Percentiles rank a stretch among this genome's conserved stretches.
Conservation (phyloP, 1,284 basidiomycete species). For the Bondarzewia mesenterica region DNA sequence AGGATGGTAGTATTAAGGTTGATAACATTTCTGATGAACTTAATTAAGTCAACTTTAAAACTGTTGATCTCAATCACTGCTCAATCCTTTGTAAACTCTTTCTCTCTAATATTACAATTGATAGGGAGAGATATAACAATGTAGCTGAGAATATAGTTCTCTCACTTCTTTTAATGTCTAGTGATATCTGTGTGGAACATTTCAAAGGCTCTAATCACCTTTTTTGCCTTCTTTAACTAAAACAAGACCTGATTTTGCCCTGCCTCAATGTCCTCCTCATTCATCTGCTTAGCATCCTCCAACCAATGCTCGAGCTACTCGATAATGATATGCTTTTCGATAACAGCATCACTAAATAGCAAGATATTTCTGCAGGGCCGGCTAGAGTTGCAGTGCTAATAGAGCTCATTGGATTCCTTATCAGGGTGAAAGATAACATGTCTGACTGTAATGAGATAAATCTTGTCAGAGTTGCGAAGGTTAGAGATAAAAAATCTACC, state of each 20-base stretch:
- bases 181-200: constrained; percentile 18
- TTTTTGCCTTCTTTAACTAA: constrained; percentile 13
- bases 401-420: no score
- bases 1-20: constrained; percentile 13
- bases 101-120: constrained; percentile 10
- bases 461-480: no score
- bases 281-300: constrained; percentile 4
- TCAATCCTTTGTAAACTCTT: constrained; percentile 24
- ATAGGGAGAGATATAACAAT: constrained; percentile 21
- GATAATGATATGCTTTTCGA: no score
- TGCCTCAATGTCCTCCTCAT: constrained; percentile 8
- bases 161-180: constrained; percentile 15
- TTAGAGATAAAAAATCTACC: no score
- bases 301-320: constrained; percentile 7
- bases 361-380: no score
- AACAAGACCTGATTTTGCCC: constrained; percentile 6
- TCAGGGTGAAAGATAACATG: no score
- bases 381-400: no score
- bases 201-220: constrained; percentile 16
- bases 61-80: constrained; percentile 25
- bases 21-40: constrained; percentile 16
- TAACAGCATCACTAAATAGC: no score
- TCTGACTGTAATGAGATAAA: no score
- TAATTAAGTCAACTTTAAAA: constrained; percentile 18
- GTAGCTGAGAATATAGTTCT: constrained; percentile 24